Percentiles rank a stretch among this genome's conserved stretches.
These are phyloP conservation scores for Fusarium setosum DNA, from an alignment of 2,329 filamentous ascomycete genomes.

Conservation along the genomic window DNA sequence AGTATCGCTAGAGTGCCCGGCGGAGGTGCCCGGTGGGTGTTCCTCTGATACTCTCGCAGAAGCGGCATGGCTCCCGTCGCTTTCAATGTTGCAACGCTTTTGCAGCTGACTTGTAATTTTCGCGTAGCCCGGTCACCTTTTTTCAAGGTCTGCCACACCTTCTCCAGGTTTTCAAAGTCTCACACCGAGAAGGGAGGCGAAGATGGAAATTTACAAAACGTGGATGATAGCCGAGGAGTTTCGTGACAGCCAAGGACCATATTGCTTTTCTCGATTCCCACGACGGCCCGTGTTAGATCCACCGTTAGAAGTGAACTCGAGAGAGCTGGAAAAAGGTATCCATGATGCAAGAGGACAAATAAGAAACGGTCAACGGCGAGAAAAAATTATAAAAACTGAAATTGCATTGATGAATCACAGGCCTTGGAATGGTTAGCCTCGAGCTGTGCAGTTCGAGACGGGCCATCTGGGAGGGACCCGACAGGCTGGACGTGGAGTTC, in stretches of 20 bases:
- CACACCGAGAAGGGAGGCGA: neutral
- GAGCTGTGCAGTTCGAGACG: slow-evolving; percentile 24
- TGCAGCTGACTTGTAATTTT: slow-evolving; percentile 23
- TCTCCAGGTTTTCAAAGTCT: slow-evolving; percentile 1
- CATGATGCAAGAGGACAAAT: slow-evolving; percentile 10
- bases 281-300: slow-evolving; percentile 15
- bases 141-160: slow-evolving; percentile 26
- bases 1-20: slow-evolving; percentile 20
- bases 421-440: slow-evolving; percentile 15
- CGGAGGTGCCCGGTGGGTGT: slow-evolving; percentile 23
- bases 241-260: neutral
- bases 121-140: neutral
- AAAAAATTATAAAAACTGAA: slow-evolving; percentile 19
- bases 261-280: slow-evolving; percentile 20
- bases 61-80: too few species aligned
- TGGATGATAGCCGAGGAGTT: slow-evolving; percentile 21
- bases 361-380: neutral
- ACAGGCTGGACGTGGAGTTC: slow-evolving; percentile 45
- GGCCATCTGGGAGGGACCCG: slow-evolving; percentile 43
- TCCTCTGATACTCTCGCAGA: too few species aligned
- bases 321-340: slow-evolving; percentile 16
- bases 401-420: slow-evolving; percentile 29
- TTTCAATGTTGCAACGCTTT: slow-evolving; percentile 8
- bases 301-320: slow-evolving; percentile 7
- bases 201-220: neutral